These are phyloP conservation scores for Meira nashicola DNA, from an alignment of 1,284 basidiomycete genomes.

Conservation along the genomic window DNA sequence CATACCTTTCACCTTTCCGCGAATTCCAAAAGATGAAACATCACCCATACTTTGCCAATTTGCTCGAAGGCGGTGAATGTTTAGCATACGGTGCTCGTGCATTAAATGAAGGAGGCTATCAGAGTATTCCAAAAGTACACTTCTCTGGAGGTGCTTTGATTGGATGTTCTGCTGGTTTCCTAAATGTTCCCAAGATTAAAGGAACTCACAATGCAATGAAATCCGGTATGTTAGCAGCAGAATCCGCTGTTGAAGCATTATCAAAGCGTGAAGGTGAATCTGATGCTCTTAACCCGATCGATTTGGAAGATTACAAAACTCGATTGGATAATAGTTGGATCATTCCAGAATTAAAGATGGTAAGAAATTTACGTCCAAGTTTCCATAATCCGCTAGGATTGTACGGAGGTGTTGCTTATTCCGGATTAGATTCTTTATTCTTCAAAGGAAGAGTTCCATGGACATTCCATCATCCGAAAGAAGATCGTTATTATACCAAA, in stretches of 20 bases:
- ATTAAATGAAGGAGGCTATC: slow-evolving; percentile 89
- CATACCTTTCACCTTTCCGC: slow-evolving; percentile 83
- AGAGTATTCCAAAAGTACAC: slow-evolving; percentile 82
- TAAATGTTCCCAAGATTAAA: slow-evolving; percentile 97
- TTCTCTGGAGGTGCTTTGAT: slow-evolving; percentile 95
- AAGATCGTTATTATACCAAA: slow-evolving; percentile 62
- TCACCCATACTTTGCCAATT: slow-evolving; percentile 79
- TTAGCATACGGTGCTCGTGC: slow-evolving; percentile 87
- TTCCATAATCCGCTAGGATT: slow-evolving; percentile 82
- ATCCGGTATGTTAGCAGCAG: slow-evolving; percentile 92
- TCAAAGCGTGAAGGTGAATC: slow-evolving; percentile 48
- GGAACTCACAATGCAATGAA: slow-evolving; percentile 99
- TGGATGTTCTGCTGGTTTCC: slow-evolving; percentile 88
- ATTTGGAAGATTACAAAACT: slow-evolving; percentile 73
- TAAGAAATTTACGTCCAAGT: slow-evolving; percentile 85
- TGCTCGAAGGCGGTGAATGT: slow-evolving; percentile 73
- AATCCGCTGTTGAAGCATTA: slow-evolving; percentile 72
- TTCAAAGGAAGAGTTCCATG: slow-evolving; percentile 83
- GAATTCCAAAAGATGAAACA: slow-evolving; percentile 98
- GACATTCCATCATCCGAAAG: slow-evolving; percentile 72
- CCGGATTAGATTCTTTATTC: slow-evolving; percentile 80
- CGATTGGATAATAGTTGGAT: slow-evolving; percentile 79
- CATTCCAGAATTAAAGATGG: slow-evolving; percentile 79
- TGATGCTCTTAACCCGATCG: slow-evolving; percentile 54
- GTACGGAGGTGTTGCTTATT: slow-evolving; percentile 83